A percentile compares a stretch with the other conserved stretches of the same genome.
Evolutionary conservation across 2,329 filamentous ascomycete species (phyloP).

Genomic region (Zasmidium citrigriseum): DNA sequence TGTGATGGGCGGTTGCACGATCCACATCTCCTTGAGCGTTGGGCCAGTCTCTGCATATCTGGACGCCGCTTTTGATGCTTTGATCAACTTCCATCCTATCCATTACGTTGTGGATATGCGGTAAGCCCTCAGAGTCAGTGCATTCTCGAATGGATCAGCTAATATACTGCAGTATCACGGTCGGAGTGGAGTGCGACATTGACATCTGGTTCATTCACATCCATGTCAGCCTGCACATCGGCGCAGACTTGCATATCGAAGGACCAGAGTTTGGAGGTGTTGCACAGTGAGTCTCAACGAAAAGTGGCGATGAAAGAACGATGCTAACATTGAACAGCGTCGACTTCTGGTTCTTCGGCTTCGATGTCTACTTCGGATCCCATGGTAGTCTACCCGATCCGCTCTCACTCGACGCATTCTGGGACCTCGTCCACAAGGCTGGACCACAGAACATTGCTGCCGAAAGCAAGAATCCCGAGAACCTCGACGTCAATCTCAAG

Average conservation of each 20-base stretch:
- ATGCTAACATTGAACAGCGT: too few species aligned
- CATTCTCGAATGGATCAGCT: too few species aligned
- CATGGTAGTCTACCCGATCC: neutral
- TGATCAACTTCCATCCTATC: slow-evolving; percentile 16
- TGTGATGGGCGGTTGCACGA: slow-evolving; percentile 9
- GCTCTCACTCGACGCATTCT: neutral
- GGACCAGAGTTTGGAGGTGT: slow-evolving; percentile 6
- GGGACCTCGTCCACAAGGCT: neutral
- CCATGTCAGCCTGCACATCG: slow-evolving; percentile 2
- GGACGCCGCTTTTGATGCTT: slow-evolving; percentile 8
- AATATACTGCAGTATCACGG: neutral
- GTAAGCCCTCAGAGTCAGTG: too few species aligned
- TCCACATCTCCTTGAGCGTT: slow-evolving; percentile 3
- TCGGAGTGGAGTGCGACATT: slow-evolving; percentile 4
- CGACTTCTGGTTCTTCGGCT: slow-evolving; percentile 7
- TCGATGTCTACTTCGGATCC: slow-evolving; percentile 2
- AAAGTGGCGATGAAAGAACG: too few species aligned
- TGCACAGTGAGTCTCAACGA: too few species aligned
- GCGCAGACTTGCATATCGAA: slow-evolving; percentile 1
- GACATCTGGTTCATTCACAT: slow-evolving; percentile 4
- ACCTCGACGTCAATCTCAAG: neutral
- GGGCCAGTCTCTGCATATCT: slow-evolving; percentile 1
- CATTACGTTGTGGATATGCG: slow-evolving; percentile 8
- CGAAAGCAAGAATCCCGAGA: neutral
- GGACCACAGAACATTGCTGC: neutral